Percentiles rank a stretch among this genome's conserved stretches.
phyloP scores from a whole-genome alignment of 345 rosid species.

The Nephelium lappaceum region DNA sequence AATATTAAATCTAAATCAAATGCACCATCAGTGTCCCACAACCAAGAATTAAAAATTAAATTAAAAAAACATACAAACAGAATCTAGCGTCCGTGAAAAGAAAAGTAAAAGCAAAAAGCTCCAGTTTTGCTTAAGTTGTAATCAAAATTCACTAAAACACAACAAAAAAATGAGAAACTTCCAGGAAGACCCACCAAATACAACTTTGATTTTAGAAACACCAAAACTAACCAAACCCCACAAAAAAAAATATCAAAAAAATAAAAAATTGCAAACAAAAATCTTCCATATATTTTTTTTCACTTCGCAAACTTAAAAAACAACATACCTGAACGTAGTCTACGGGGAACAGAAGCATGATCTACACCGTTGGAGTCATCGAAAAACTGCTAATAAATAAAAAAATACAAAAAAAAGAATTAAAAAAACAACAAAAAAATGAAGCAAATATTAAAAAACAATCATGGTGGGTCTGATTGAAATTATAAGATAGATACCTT shows the following conservation, averaged over 20 bases:
- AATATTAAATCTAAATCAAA: slow-evolving; percentile 19
- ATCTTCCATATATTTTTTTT: neutral
- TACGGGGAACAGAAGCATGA: slow-evolving; percentile 87
- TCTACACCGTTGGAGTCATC: slow-evolving; percentile 58
- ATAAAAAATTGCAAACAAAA: slow-evolving; percentile 7
- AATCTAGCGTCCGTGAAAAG: slow-evolving; percentile 54
- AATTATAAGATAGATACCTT: slow-evolving; percentile 39
- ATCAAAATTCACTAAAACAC: slow-evolving; percentile 36
- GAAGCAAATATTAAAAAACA: neutral
- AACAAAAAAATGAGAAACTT: slow-evolving; percentile 48
- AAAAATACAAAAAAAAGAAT: neutral
- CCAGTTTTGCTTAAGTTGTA: slow-evolving; percentile 48
- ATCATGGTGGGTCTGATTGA: neutral
- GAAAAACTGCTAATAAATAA: slow-evolving; percentile 36
- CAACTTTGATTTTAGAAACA: slow-evolving; percentile 20
- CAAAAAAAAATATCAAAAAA: slow-evolving; percentile 3
- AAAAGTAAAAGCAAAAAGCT: slow-evolving; percentile 42
- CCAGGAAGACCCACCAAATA: slow-evolving; percentile 41
- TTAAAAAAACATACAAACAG: slow-evolving; percentile 35
- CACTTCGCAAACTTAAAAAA: slow-evolving; percentile 23
- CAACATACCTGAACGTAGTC: slow-evolving; percentile 89
- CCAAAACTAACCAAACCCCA: slow-evolving; percentile 9
- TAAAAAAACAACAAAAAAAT: neutral
- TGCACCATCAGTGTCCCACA: slow-evolving; percentile 32
- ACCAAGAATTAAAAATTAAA: slow-evolving; percentile 27